Percentiles rank a stretch among this genome's conserved stretches.
Conservation (phyloP, 2,329 filamentous ascomycete species). For the Bertia moriformis region DNA sequence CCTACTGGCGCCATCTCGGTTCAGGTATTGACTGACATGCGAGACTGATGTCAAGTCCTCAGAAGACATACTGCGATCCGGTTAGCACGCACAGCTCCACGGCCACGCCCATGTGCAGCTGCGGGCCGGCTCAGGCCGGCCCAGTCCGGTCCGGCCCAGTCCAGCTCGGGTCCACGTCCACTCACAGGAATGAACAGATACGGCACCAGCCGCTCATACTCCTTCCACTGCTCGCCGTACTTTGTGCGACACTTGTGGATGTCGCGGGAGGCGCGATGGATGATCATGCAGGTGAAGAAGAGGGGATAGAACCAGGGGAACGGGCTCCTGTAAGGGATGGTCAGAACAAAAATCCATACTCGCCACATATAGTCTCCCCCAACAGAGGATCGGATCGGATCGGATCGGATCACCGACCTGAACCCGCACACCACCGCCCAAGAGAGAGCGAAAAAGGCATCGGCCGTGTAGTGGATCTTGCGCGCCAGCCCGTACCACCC, state of each 20-base stretch:
- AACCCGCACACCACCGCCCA: conserved; percentile 75
- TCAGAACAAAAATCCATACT: no score
- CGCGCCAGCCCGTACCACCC: conserved; percentile 66
- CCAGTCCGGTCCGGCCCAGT: no score
- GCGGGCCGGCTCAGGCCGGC: no score
- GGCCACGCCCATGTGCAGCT: no score
- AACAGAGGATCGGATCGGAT: no score
- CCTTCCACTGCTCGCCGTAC: conserved; percentile 69
- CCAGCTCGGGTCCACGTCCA: no score
- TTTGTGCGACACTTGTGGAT: conserved; percentile 64
- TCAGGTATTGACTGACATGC: no score
- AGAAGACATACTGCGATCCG: no score
- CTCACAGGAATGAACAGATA: conserved; percentile 68
- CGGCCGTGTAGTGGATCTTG: conserved; percentile 70
- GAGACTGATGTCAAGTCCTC: no score
- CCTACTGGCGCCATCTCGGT: no score
- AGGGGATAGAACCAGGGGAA: conserved; percentile 85
- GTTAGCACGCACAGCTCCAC: no score
- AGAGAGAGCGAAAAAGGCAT: conserved; percentile 60
- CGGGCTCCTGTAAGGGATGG: conserved; percentile 37
- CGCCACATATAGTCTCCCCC: no score
- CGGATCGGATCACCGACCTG: conserved; percentile 16
- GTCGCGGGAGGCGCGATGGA: conserved; percentile 63
- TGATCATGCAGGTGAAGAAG: conserved; percentile 72
- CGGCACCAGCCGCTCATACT: conserved; percentile 66